Percentiles rank a stretch among this genome's conserved stretches.
These are phyloP conservation scores for Cryptococcus deneoformans DNA, from an alignment of 1,284 basidiomycete species.

Conservation along the genomic window DNA sequence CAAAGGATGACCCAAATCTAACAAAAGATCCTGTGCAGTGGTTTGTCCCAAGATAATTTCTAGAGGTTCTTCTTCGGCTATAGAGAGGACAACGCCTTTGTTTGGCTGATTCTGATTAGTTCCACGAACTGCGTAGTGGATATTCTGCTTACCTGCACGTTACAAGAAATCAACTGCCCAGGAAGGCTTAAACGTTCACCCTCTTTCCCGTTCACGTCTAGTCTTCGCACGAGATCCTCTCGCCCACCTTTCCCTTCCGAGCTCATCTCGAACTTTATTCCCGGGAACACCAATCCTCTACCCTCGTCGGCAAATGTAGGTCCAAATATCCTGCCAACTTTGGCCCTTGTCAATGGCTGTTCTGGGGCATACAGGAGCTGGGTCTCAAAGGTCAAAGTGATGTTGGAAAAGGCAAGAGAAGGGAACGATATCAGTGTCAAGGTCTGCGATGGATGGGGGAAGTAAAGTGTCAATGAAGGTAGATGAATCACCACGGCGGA, in stretches of 20 bases:
- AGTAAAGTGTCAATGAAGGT: conserved; percentile 14
- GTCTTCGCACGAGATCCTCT: conserved; percentile 29
- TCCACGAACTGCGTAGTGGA: background rate
- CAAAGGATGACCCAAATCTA: conserved; percentile 75
- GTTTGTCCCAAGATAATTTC: conserved; percentile 71
- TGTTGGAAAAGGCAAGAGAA: conserved; percentile 38
- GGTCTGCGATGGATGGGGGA: conserved; percentile 60
- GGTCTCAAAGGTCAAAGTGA: conserved; percentile 68
- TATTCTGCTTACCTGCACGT: conserved; percentile 21
- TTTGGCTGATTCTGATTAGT: conserved; percentile 56
- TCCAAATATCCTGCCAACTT: conserved; percentile 71
- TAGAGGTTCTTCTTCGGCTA: conserved; percentile 50
- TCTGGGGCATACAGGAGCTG: conserved; percentile 57
- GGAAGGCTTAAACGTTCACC: conserved; percentile 31
- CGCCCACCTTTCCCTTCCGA: conserved; percentile 48
- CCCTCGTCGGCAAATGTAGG: conserved; percentile 65
- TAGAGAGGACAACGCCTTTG: conserved; percentile 63
- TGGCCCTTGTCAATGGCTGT: conserved; percentile 61
- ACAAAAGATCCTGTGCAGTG: conserved; percentile 72
- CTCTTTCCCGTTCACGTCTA: conserved; percentile 39
- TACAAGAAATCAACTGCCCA: conserved; percentile 12
- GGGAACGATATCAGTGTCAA: conserved; percentile 70
- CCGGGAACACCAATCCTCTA: conserved; percentile 57
- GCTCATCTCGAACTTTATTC: conserved; percentile 71
- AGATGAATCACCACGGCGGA: conserved; percentile 74